Evolutionary conservation across 2,329 filamentous ascomycete species (phyloP).

Genomic region (Chaetoscypha palmicola): DNA sequence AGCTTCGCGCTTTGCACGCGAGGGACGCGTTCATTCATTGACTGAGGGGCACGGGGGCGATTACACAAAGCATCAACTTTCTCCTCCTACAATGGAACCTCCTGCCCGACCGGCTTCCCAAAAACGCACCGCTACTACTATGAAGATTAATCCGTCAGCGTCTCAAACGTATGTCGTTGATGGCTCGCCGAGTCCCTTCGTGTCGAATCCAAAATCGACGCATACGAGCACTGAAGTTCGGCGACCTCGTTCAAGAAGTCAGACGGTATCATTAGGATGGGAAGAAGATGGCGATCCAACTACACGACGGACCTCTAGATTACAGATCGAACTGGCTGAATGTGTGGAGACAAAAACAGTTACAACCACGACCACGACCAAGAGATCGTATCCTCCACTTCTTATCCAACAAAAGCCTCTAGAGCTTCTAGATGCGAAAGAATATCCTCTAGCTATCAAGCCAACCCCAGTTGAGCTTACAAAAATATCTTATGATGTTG

Average conservation of each 20-base stretch:
- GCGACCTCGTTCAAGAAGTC: slow-evolving; percentile 19
- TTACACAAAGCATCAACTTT: slow-evolving; percentile 7
- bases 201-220: slow-evolving; percentile 20
- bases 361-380: slow-evolving; percentile 88
- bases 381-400: slow-evolving; percentile 77
- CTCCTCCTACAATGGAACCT: slow-evolving; percentile 23
- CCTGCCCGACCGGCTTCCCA: slow-evolving; percentile 19
- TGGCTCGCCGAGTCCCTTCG: slow-evolving; percentile 25
- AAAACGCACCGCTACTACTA: slow-evolving; percentile 17
- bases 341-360: slow-evolving; percentile 65
- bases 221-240: slow-evolving; percentile 16
- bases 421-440: slow-evolving; percentile 70
- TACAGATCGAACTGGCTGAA: slow-evolving; percentile 50
- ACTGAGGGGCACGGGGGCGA: slow-evolving; percentile 20
- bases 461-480: slow-evolving; percentile 75
- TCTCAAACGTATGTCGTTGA: slow-evolving; percentile 17
- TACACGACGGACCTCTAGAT: slow-evolving; percentile 22
- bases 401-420: slow-evolving; percentile 61
- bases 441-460: slow-evolving; percentile 79
- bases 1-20: slow-evolving; percentile 20
- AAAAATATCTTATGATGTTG: slow-evolving; percentile 67
- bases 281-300: slow-evolving; percentile 23
- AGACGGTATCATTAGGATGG: slow-evolving; percentile 26
- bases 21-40: slow-evolving; percentile 23
- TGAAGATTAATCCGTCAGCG: slow-evolving; percentile 9